Evolutionary conservation across 352 stramenopile genomes (phyloP).

Genomic region (Globisporangium splendens): DNA sequence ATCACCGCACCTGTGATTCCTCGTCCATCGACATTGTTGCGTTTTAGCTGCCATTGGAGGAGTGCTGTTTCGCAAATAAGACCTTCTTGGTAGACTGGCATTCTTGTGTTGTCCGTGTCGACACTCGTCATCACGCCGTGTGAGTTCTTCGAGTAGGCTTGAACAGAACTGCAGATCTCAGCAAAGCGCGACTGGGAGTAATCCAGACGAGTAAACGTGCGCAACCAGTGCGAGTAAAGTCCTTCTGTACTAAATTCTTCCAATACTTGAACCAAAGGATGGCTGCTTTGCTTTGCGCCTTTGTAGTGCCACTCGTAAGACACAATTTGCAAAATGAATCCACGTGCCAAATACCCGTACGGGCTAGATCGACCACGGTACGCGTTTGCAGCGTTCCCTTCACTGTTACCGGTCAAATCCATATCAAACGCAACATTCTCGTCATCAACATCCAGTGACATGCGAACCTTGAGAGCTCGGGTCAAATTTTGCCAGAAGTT

Average conservation of each 20-base stretch:
- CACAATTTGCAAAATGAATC: slow-evolving; percentile 60
- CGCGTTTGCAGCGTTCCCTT: slow-evolving; percentile 13
- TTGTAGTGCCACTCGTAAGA: slow-evolving; percentile 61
- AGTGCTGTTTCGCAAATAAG: slow-evolving; percentile 16
- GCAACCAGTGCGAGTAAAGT: slow-evolving; percentile 65
- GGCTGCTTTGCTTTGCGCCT: slow-evolving; percentile 22
- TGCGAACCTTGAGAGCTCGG: slow-evolving; percentile 47
- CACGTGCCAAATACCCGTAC: slow-evolving; percentile 53
- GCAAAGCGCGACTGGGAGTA: slow-evolving; percentile 31
- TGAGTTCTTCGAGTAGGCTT: slow-evolving; percentile 16
- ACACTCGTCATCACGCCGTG: slow-evolving; percentile 6
- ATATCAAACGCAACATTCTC: slow-evolving; percentile 38
- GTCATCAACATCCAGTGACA: slow-evolving; percentile 41
- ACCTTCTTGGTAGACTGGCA: slow-evolving; percentile 19
- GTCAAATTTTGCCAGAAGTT: slow-evolving; percentile 66
- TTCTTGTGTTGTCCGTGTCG: slow-evolving; percentile 14
- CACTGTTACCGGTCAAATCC: slow-evolving; percentile 27
- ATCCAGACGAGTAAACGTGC: slow-evolving; percentile 59
- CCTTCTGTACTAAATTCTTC: slow-evolving; percentile 61
- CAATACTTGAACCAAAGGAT: slow-evolving; percentile 44
- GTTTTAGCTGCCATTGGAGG: slow-evolving; percentile 23
- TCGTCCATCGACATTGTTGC: not conserved
- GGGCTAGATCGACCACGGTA: slow-evolving; percentile 54
- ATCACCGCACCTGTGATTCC: slow-evolving; percentile 13
- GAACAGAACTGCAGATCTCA: slow-evolving; percentile 17